Base-by-base conservation (phyloP, 2,329 filamentous ascomycete genomes). In the Xylariaceae sp. region DNA sequence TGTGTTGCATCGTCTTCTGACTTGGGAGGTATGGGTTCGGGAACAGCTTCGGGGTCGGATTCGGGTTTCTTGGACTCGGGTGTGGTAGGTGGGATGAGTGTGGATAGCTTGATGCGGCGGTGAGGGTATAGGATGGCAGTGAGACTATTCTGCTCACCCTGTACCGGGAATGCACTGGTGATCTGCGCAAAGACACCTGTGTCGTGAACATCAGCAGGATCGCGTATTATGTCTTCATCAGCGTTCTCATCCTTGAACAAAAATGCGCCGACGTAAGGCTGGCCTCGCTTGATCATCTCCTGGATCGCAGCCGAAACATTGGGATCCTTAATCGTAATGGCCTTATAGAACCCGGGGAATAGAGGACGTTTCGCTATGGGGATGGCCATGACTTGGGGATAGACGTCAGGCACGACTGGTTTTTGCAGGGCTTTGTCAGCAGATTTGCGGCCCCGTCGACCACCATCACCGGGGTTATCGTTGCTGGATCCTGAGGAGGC, bases 261-360 rank as follows among this genome's bases (percentile, higher is more conserved):
- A 69, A 98, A 98, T 3, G 91, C 92, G 52, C 93, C 93, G 33
- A 98, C 89, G 60, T 98, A 98, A 20, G 92, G 94, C 67, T 98
- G 94, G 1, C 93, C 93, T 42, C 92, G 80, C 75, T 95, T 95
- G 65, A 97, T 88, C 77, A 95, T 93, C 64, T 98, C 94, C 47
- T 91, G 86, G 55, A 98, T 95, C 19, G 93, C 93, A 32, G 84
- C 83, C 12, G 91, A 86, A 27, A 98, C 93, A 57, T 93, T 87
- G 16, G 87, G 88, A 61, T 98, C 90, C 63, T 88, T 85, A 56
- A 98, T 95, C 3, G 92, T 98, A 56, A 98, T 93, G 8, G 93
- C 92, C 70, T 98, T 98, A 74, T 98, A 98, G 69, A 97, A 98
- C 1, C 93, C 93, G 1, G 93, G 93, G 68, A 97, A 98, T 11